Conservation (phyloP, 2,329 filamentous ascomycete species). For the Orbilia ellipsospora region DNA sequence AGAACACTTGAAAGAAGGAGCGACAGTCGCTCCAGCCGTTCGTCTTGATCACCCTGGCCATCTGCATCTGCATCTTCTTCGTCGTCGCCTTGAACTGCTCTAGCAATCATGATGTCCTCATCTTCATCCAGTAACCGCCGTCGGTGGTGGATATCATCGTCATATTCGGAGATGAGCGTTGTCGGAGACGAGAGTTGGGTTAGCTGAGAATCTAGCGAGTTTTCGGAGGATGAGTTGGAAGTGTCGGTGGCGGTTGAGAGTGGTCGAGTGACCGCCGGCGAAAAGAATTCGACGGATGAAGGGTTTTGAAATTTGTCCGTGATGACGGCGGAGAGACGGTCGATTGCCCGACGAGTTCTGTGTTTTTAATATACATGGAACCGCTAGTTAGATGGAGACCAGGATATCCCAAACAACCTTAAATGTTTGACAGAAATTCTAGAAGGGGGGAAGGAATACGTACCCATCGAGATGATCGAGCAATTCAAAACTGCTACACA, state of each 20-base stretch:
- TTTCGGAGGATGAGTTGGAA: slow-evolving; percentile 52
- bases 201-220: slow-evolving; percentile 44
- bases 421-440: slow-evolving; percentile 3
- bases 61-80: slow-evolving; percentile 33
- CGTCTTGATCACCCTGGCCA: slow-evolving; percentile 40
- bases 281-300: slow-evolving; percentile 52
- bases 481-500: slow-evolving; percentile 42
- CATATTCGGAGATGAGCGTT: slow-evolving; percentile 53
- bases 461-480: slow-evolving; percentile 54
- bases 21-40: slow-evolving; percentile 47
- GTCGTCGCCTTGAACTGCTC: slow-evolving; percentile 12
- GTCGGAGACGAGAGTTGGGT: slow-evolving; percentile 50
- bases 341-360: slow-evolving; percentile 48
- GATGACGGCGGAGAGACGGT: slow-evolving; percentile 53
- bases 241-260: slow-evolving; percentile 50
- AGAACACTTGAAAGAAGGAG: slow-evolving; percentile 46
- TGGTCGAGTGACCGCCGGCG: slow-evolving; percentile 47
- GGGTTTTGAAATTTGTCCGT: slow-evolving; percentile 52
- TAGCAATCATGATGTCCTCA: slow-evolving; percentile 38
- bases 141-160: slow-evolving; percentile 41
- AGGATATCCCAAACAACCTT: background rate
- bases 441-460: slow-evolving; percentile 14
- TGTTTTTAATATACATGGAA: slow-evolving; percentile 20
- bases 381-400: background rate
- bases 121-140: slow-evolving; percentile 46